Conservation (phyloP, 2,329 filamentous ascomycete genomes). For the Stagonosporopsis cucurbitacearum region DNA sequence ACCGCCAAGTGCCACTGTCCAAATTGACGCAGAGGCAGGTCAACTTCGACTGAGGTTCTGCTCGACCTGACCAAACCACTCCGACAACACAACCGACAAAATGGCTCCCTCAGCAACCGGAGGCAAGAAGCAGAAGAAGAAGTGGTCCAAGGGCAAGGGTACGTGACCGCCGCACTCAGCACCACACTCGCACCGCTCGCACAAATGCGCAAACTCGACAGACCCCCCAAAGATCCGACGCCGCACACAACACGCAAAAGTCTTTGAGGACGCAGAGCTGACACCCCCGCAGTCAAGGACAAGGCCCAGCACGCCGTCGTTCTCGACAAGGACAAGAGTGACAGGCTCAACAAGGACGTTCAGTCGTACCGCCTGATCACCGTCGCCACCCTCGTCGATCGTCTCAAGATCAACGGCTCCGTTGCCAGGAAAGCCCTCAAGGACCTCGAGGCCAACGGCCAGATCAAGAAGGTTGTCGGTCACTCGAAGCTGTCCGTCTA, state of each 20-base stretch:
- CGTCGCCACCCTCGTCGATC: conserved; percentile 96
- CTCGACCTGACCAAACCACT: conserved; percentile 11
- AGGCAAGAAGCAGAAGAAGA: conserved; percentile 84
- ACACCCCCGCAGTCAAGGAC: conserved; percentile 85
- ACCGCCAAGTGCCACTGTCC: not conserved
- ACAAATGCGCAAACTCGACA: not conserved
- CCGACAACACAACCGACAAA: conserved; percentile 18
- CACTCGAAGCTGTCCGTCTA: conserved; percentile 99
- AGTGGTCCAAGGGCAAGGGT: conserved; percentile 73
- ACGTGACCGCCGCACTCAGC: conserved; percentile 44
- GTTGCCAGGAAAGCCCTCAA: conserved; percentile 86
- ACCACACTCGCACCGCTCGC: conserved; percentile 16
- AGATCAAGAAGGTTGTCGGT: conserved; percentile 96
- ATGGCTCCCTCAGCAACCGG: conserved; percentile 64
- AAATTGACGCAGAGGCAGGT: not conserved
- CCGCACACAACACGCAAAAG: conserved; percentile 5
- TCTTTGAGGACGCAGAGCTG: conserved; percentile 20
- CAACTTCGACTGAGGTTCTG: conserved; percentile 1
- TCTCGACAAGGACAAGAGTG: conserved; percentile 95
- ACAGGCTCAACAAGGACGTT: conserved; percentile 99
- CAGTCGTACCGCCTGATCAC: conserved; percentile 99
- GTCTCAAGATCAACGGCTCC: conserved; percentile 99
- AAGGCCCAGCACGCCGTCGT: conserved; percentile 99
- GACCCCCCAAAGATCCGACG: conserved; percentile 3
- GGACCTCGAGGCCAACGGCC: conserved; percentile 96